Evolutionary conservation across 2,329 filamentous ascomycete genomes (phyloP).

Genomic region (Aspergillus sp.): DNA sequence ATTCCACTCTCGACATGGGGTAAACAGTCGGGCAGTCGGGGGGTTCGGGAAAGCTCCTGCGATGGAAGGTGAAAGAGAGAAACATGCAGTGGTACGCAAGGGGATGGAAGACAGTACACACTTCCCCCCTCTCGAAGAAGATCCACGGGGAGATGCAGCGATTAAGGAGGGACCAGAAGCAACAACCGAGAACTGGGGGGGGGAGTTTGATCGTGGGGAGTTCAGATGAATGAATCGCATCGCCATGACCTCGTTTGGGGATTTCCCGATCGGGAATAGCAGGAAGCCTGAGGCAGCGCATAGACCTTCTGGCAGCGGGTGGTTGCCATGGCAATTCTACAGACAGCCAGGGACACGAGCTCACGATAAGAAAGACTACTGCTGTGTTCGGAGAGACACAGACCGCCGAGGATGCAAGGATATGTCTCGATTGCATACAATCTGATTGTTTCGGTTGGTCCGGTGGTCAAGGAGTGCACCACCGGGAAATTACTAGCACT

Average conservation of each 20-base stretch:
- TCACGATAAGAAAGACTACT: not conserved
- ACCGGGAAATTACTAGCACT: not conserved
- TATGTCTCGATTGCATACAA: not conserved
- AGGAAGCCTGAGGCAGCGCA: slow-evolving; percentile 21
- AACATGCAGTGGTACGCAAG: slow-evolving; percentile 24
- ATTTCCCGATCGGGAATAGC: slow-evolving; percentile 27
- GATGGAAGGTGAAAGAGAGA: slow-evolving; percentile 25
- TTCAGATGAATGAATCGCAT: slow-evolving; percentile 6
- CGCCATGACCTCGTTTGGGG: slow-evolving; percentile 24
- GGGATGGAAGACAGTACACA: slow-evolving; percentile 1
- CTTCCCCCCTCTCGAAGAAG: not conserved
- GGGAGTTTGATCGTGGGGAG: not conserved
- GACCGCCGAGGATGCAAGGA: not conserved
- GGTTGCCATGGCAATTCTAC: slow-evolving; percentile 35
- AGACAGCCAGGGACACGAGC: too few relatives aligned
- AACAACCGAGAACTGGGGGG: not conserved
- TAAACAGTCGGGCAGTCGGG: slow-evolving; percentile 13
- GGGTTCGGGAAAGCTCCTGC: slow-evolving; percentile 13
- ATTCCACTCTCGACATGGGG: slow-evolving; percentile 4
- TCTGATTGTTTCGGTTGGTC: slow-evolving; percentile 1
- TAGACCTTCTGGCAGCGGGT: slow-evolving; percentile 1
- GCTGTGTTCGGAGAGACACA: not conserved
- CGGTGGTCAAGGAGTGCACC: not conserved
- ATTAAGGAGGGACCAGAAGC: slow-evolving; percentile 6
- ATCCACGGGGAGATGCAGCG: not conserved